These are phyloP conservation scores for Passalora sequoiae DNA, from an alignment of 2,329 filamentous ascomycete species.

Conservation along the genomic window DNA sequence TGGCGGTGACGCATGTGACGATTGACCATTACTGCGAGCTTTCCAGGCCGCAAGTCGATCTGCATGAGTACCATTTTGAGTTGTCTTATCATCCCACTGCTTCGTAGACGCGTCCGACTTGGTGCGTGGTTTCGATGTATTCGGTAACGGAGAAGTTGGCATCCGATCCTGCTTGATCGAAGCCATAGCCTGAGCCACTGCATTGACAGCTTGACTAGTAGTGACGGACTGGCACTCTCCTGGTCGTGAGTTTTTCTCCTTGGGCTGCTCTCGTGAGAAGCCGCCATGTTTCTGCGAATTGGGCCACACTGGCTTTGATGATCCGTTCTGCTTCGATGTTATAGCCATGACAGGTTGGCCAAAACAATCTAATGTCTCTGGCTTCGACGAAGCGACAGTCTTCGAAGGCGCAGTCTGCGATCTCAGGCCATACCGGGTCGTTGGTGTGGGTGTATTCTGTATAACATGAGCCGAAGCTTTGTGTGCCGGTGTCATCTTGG, in stretches of 20 bases:
- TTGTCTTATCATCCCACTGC: slow-evolving; percentile 1
- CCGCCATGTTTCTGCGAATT: background rate
- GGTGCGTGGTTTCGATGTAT: slow-evolving; percentile 7
- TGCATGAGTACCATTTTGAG: background rate
- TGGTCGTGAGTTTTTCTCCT: background rate
- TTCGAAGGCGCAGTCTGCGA: slow-evolving; percentile 1
- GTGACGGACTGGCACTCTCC: background rate
- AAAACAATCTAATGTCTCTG: slow-evolving; percentile 8
- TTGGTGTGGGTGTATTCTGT: slow-evolving; percentile 4
- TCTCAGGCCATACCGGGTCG: background rate
- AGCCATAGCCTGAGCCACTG: slow-evolving; percentile 17
- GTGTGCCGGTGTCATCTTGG: slow-evolving; percentile 32
- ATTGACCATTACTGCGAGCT: background rate
- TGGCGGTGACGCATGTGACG: background rate
- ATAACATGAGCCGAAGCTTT: slow-evolving; percentile 34
- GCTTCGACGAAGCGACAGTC: background rate
- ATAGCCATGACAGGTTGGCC: no score
- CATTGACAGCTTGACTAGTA: slow-evolving; percentile 15
- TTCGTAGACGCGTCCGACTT: slow-evolving; percentile 7
- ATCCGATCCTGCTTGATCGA: slow-evolving; percentile 7
- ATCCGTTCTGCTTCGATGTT: background rate
- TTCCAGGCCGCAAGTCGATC: slow-evolving; percentile 1
- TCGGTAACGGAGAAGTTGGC: slow-evolving; percentile 10
- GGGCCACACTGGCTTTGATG: background rate
- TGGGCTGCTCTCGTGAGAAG: background rate